Evolutionary conservation across 2,329 filamentous ascomycete species (phyloP).

Genomic region (Plenodomus lindquistii): DNA sequence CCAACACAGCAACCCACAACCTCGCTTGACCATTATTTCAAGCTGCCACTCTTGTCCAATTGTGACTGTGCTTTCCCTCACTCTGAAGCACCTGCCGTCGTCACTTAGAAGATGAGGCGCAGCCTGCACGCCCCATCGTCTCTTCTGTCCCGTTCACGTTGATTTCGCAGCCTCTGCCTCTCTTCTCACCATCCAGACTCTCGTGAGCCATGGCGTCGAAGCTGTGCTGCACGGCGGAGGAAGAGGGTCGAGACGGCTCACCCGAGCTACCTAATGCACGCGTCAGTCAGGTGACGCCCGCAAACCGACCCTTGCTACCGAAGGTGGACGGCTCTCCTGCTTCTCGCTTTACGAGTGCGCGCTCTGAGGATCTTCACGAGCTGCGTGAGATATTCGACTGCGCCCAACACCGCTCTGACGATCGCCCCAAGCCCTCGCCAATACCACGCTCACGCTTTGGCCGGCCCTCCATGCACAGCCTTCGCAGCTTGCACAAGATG

Average conservation of each 20-base stretch:
- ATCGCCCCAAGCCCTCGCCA: constrained; percentile 15
- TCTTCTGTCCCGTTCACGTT: too few relatives aligned
- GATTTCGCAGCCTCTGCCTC: too few relatives aligned
- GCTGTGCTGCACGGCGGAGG: constrained; percentile 39
- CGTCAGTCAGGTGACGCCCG: constrained; percentile 29
- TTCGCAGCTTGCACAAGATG: constrained; percentile 41
- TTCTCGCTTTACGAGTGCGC: constrained; percentile 36
- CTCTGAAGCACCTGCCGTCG: too few relatives aligned
- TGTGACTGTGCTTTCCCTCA: too few relatives aligned
- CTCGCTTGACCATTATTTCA: too few relatives aligned
- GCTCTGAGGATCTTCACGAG: constrained; percentile 38
- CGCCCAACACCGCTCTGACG: constrained; percentile 19
- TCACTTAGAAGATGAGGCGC: too few relatives aligned
- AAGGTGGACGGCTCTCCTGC: constrained; percentile 18
- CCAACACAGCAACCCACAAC: too few relatives aligned
- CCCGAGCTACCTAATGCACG: constrained; percentile 42
- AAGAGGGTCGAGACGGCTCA: constrained; percentile 30
- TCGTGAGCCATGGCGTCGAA: constrained; percentile 31
- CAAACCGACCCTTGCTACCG: constrained; percentile 29
- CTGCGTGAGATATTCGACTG: constrained; percentile 40
- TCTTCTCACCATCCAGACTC: not conserved
- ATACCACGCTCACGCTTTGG: constrained; percentile 23
- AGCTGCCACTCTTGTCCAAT: not conserved
- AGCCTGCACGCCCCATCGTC: too few relatives aligned
- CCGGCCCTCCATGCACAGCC: constrained; percentile 34